phyloP scores from a whole-genome alignment of 148 eudicot species.

The Chenopodium suecicum region DNA sequence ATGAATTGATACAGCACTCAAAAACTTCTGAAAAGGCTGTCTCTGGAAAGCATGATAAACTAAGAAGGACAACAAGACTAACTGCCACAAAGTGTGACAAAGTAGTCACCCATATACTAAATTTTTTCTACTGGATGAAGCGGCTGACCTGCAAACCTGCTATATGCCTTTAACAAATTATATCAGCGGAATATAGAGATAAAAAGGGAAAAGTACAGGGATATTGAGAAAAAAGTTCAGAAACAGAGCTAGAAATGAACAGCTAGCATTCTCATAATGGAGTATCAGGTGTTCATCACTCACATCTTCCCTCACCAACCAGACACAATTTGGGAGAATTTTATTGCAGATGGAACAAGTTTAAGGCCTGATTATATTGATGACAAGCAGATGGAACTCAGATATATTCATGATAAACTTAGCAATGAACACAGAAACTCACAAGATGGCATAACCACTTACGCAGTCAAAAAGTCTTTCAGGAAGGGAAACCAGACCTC shows the following conservation, averaged over 20 bases:
- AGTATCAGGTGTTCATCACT: neutral
- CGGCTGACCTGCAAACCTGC: neutral
- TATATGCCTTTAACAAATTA: neutral
- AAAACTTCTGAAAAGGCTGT: constrained; percentile 1
- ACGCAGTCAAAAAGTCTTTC: constrained; percentile 41
- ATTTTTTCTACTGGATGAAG: neutral
- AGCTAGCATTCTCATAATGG: neutral
- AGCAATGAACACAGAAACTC: neutral
- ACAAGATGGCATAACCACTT: constrained; percentile 25
- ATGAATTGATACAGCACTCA: neutral
- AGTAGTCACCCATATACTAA: neutral
- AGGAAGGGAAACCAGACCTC: constrained; percentile 64
- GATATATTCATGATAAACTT: neutral
- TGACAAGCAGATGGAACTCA: neutral
- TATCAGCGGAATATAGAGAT: neutral
- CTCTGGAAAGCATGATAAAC: neutral
- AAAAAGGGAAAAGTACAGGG: constrained; percentile 3
- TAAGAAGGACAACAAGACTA: neutral
- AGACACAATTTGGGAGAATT: neutral
- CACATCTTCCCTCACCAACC: neutral
- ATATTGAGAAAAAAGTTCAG: neutral
- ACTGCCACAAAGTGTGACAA: neutral
- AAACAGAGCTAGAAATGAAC: neutral
- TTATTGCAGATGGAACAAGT: neutral
- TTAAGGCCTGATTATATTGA: neutral